A percentile compares a stretch with the other conserved stretches of the same genome.
These are phyloP conservation scores for Cercospora nicotianae DNA, from an alignment of 2,329 filamentous ascomycete species.

Conservation along the genomic window DNA sequence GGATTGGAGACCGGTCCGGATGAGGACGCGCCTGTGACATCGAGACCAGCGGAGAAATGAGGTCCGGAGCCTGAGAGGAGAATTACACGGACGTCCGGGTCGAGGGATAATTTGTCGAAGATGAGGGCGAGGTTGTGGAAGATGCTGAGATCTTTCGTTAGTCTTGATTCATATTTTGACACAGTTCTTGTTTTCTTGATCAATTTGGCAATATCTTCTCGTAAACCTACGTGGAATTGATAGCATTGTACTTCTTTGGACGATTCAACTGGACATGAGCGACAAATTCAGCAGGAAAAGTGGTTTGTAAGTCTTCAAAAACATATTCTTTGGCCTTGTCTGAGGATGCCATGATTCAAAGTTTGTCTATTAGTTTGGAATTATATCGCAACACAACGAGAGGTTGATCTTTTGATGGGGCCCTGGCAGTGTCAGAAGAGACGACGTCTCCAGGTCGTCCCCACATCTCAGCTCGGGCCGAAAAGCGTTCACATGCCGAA, in stretches of 20 bases:
- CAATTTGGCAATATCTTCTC: neutral
- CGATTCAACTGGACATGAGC: slow-evolving; percentile 90
- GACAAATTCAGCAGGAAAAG: slow-evolving; percentile 68
- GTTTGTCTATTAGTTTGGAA: neutral
- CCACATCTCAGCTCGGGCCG: slow-evolving; percentile 1
- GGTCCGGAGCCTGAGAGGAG: slow-evolving; percentile 79
- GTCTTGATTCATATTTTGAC: neutral
- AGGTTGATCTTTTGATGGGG: neutral
- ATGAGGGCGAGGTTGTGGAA: slow-evolving; percentile 76
- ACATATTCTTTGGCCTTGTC: slow-evolving; percentile 39
- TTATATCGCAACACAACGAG: neutral
- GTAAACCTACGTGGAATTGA: slow-evolving; percentile 48
- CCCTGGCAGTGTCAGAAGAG: neutral
- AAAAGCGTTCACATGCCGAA: neutral
- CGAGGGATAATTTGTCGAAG: slow-evolving; percentile 69
- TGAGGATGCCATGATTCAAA: neutral
- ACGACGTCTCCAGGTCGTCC: neutral
- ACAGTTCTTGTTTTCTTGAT: neutral
- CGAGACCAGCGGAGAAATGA: slow-evolving; percentile 80
- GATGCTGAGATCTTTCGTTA: slow-evolving; percentile 55
- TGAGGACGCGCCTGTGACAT: slow-evolving; percentile 45
- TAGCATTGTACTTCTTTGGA: slow-evolving; percentile 82
- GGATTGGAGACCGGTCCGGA: slow-evolving; percentile 16
- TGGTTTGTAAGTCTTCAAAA: slow-evolving; percentile 31
- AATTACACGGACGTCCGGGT: slow-evolving; percentile 71